Evolutionary conservation across 768 basidiomycete species (phyloP), one percentile per base, ranked within the genome.

Genomic region (Amanita inopinata): DNA sequence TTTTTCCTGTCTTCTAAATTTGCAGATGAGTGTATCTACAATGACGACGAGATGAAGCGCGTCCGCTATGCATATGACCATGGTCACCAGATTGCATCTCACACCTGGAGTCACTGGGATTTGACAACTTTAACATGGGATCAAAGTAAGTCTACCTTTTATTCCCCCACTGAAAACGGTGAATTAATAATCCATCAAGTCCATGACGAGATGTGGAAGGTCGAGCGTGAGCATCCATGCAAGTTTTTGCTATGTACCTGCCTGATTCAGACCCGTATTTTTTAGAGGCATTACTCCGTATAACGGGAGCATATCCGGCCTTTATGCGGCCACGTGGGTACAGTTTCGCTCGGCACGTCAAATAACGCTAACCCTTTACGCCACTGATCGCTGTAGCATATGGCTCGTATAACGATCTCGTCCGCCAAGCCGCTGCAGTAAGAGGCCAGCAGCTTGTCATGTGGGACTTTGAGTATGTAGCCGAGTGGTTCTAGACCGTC

Each of bases 361-460:
- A 28, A 28, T 7, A 28, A 28, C n/a, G 27, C 27, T 28, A n/a
- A 28, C 27, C n/a, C n/a, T 6, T 28, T 6, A n/a, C 27, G 27
- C n/a, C 27, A 28, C n/a, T n/a, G n/a, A 7, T 28, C n/a, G 27
- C 7, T 20, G n/a, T 28, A 67, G 62, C 70, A 4, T 73, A 65
- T 47, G 70, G 71, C 7, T 64, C 54, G 49, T 70, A 67, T 55
- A 72, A 74, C 48, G 53, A 69, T 49, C 61, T 67, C n/a, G 71
- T 71, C 10, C 61, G 60, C 4, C 58, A 64, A 52, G 67, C 56
- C 11, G 55, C 67, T 1, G 47, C 37, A 18, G 41, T 57, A 17
- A 57, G 64, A n/a, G 58, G 59, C 2, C 65, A 69, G 43, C 59
- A 59, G 4, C 28, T 70, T 2, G 62, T 61, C 5, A 52, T 55